phyloP scores from a whole-genome alignment of 1,139 yeast species.

The Blastobotrys ciferrii region DNA sequence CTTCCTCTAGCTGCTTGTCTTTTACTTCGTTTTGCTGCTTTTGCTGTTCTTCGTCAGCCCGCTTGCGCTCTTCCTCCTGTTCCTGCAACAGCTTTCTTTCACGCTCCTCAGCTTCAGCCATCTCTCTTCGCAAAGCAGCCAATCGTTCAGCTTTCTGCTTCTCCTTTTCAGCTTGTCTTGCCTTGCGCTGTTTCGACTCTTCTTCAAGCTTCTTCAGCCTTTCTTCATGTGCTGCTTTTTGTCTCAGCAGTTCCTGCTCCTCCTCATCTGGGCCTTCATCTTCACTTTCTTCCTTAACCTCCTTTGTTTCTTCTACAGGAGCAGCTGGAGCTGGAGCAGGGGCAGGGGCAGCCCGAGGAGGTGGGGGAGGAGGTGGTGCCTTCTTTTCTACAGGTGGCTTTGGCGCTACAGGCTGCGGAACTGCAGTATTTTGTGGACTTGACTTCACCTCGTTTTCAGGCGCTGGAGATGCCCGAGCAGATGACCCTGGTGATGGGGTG shows the following conservation, averaged over 20 bases:
- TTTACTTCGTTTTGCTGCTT: constrained; percentile 26
- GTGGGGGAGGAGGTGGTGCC: constrained; percentile 20
- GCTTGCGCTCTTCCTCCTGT: constrained; percentile 21
- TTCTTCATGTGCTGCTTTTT: constrained; percentile 42
- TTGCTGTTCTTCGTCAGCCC: constrained; percentile 22
- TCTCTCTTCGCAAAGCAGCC: constrained; percentile 60
- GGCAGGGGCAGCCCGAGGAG: constrained; percentile 13
- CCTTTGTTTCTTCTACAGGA: constrained; percentile 15
- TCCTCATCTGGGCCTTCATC: constrained; percentile 42
- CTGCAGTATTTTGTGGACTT: constrained; percentile 5
- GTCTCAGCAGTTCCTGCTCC: constrained; percentile 46
- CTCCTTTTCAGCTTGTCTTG: constrained; percentile 26
- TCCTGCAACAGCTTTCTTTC: constrained; percentile 41
- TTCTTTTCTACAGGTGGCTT: constrained; percentile 14
- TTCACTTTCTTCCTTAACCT: constrained; percentile 12
- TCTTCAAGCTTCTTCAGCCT: constrained; percentile 30
- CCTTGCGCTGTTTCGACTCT: constrained; percentile 24
- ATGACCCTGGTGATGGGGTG: neutral
- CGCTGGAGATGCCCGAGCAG: neutral
- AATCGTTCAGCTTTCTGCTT: constrained; percentile 56
- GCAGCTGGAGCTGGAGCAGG: constrained; percentile 20
- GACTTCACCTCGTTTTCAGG: constrained; percentile 6
- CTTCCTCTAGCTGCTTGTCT: constrained; percentile 15
- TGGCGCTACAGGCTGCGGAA: constrained; percentile 20
- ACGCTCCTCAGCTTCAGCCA: constrained; percentile 52